phyloP scores from a whole-genome alignment of 257 asterid genomes.

The Cordia subcordata region DNA sequence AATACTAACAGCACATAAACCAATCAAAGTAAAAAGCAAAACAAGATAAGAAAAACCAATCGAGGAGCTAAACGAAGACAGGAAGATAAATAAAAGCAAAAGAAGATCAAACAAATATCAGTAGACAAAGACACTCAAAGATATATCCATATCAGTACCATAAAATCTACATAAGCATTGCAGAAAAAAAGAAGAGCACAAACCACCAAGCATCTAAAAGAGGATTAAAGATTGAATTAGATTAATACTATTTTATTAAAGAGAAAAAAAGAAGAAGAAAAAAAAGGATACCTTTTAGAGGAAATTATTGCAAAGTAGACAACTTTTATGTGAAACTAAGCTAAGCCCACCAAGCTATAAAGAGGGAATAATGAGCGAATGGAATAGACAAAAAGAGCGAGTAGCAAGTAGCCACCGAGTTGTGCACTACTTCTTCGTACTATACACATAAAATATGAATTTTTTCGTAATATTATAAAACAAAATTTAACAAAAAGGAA shows the following conservation, averaged over 20 bases:
- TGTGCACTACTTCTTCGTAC: neutral
- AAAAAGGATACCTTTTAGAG: neutral
- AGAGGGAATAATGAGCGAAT: neutral
- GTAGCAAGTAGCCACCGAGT: neutral
- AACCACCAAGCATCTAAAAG: neutral
- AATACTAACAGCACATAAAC: neutral
- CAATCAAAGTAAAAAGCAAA: neutral
- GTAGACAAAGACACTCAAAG: neutral
- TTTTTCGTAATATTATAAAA: no score
- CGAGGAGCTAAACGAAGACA: no score
- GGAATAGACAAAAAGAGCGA: neutral
- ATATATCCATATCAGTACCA: neutral
- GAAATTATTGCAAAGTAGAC: neutral
- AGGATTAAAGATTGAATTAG: neutral
- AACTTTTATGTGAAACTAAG: conserved; percentile 7
- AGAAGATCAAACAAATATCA: neutral
- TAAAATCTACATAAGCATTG: neutral
- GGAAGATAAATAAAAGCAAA: no score
- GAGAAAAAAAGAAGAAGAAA: neutral
- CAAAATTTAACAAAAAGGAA: no score
- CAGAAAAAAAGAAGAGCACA: neutral
- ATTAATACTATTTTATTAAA: neutral
- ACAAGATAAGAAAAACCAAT: neutral
- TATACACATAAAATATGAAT: no score
- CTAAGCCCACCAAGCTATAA: neutral